phyloP scores from a whole-genome alignment of 2,329 filamentous ascomycete species.

The Aotearoamyces nothofagi region DNA sequence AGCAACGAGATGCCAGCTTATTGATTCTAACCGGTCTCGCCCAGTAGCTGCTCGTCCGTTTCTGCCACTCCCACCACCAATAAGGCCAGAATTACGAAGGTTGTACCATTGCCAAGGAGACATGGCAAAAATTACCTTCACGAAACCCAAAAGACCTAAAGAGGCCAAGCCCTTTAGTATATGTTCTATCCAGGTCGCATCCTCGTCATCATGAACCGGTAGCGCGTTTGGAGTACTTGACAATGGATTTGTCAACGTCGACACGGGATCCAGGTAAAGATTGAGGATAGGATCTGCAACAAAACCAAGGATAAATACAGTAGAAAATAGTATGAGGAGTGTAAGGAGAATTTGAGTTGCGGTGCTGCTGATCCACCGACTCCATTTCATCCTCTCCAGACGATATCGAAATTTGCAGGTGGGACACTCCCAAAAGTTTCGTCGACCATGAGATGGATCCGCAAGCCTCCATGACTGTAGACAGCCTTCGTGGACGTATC shows the following conservation, averaged over 20 bases:
- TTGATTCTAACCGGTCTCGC: slow-evolving; percentile 60
- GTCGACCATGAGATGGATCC: slow-evolving; percentile 43
- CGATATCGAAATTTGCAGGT: slow-evolving; percentile 78
- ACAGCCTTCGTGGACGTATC: slow-evolving; percentile 89
- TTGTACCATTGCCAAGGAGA: slow-evolving; percentile 68
- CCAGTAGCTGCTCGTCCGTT: slow-evolving; percentile 44
- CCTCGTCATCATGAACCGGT: slow-evolving; percentile 30
- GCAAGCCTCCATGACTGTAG: slow-evolving; percentile 69
- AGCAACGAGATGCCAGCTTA: slow-evolving; percentile 66
- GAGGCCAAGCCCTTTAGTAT: slow-evolving; percentile 85
- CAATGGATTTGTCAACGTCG: slow-evolving; percentile 34
- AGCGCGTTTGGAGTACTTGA: slow-evolving; percentile 23
- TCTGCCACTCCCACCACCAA: slow-evolving; percentile 34
- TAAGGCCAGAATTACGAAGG: slow-evolving; percentile 43
- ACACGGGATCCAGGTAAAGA: slow-evolving; percentile 67
- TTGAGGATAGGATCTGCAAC: slow-evolving; percentile 86
- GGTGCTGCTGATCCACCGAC: slow-evolving; percentile 50
- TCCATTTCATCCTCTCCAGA: slow-evolving; percentile 63
- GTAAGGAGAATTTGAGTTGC: slow-evolving; percentile 58
- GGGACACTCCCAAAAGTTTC: slow-evolving; percentile 76
- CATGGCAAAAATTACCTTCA: slow-evolving; percentile 64
- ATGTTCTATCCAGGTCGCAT: slow-evolving; percentile 60
- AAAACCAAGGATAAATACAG: slow-evolving; percentile 76
- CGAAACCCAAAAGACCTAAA: slow-evolving; percentile 69
- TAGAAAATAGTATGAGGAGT: slow-evolving; percentile 49